Conservation (phyloP, 805 yeast species). For the Schizosaccharomyces lindneri region DNA sequence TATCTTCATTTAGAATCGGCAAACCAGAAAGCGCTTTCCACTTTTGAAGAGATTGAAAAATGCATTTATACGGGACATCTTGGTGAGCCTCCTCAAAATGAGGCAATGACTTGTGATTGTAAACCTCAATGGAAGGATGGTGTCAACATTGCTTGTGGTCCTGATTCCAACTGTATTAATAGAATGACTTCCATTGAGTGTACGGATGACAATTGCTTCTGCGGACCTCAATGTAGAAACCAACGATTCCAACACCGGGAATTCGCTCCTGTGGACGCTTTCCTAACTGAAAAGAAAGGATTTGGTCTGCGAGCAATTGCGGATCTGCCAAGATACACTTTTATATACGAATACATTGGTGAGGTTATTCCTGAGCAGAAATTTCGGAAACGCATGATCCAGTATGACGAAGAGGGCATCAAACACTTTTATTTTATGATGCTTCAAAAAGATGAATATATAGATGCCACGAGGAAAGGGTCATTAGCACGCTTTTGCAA, state of each 20-base stretch:
- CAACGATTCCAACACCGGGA: constrained; percentile 64
- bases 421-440: constrained; percentile 79
- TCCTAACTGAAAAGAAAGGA: constrained; percentile 65
- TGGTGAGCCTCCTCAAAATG: constrained; percentile 54
- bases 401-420: constrained; percentile 61
- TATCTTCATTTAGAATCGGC: constrained; percentile 20
- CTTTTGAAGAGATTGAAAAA: constrained; percentile 30
- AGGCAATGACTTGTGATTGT: constrained; percentile 83
- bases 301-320: constrained; percentile 60
- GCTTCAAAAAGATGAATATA: constrained; percentile 69
- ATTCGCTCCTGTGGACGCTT: constrained; percentile 57
- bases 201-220: constrained; percentile 38
- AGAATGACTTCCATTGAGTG: constrained; percentile 83
- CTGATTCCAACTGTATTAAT: constrained; percentile 73
- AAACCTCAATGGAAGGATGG: constrained; percentile 21
- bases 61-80: constrained; percentile 40
- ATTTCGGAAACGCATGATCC: constrained; percentile 51
- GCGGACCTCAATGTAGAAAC: constrained; percentile 63
- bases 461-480: constrained; percentile 83
- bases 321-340: constrained; percentile 33
- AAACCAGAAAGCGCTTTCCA: constrained; percentile 40
- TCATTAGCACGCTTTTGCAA: constrained; percentile 76
- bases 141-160: constrained; percentile 49
- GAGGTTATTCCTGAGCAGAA: constrained; percentile 65
- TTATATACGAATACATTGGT: constrained; percentile 79